Percentiles rank a stretch among this genome's conserved stretches.
Evolutionary conservation across 1,284 basidiomycete species (phyloP).

Genomic region (Puccinia hordei): DNA sequence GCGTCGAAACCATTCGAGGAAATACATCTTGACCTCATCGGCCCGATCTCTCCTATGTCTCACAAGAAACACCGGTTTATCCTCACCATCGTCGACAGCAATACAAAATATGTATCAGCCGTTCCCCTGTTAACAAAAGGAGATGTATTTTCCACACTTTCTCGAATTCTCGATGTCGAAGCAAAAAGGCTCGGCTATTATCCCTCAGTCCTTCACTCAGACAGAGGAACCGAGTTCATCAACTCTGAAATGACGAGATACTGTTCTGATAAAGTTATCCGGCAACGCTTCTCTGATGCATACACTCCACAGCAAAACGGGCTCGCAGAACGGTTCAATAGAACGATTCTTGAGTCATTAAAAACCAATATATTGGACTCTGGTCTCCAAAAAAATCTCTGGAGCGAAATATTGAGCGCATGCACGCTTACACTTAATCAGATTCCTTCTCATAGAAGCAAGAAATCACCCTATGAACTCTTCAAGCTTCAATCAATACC

Average conservation of each 20-base stretch:
- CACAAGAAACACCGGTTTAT: neutral
- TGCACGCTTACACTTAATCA: neutral
- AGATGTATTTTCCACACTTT: too few relatives aligned
- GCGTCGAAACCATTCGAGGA: neutral
- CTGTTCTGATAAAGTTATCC: neutral
- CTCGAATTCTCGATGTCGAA: neutral
- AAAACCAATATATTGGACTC: neutral
- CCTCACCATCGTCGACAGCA: neutral
- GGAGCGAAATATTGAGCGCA: neutral
- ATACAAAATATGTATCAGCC: too few relatives aligned
- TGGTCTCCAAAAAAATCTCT: neutral
- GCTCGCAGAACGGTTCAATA: neutral
- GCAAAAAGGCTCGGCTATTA: neutral
- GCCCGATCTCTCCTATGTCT: neutral
- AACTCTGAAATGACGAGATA: neutral
- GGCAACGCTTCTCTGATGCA: neutral
- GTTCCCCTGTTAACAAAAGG: too few relatives aligned
- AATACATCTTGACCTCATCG: constrained; percentile 1
- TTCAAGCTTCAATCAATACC: neutral
- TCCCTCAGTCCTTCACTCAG: neutral
- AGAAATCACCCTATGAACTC: neutral
- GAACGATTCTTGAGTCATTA: neutral
- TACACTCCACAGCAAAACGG: neutral
- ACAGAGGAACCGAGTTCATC: neutral
- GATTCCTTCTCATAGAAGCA: neutral